Percentiles rank a stretch among this genome's conserved stretches.
Evolutionary conservation across 345 rosid genomes (phyloP).

Genomic region (Eucalyptus regnans): DNA sequence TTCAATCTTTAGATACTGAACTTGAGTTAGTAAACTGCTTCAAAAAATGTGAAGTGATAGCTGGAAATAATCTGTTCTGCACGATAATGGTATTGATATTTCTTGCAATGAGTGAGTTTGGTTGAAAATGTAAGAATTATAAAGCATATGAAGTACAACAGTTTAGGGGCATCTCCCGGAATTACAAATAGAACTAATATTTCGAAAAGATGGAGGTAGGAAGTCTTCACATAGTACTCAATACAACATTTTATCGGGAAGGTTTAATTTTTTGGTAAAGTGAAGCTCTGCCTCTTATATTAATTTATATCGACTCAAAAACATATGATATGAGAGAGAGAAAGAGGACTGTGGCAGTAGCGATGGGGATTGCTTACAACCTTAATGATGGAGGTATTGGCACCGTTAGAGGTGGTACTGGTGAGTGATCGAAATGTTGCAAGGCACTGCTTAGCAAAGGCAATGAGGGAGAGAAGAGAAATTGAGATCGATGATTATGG

Average conservation of each 20-base stretch:
- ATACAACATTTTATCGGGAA: rapidly evolving
- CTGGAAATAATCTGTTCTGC: neutral
- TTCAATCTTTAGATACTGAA: neutral
- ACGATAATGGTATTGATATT: neutral
- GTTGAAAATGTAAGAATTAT: too few relatives aligned
- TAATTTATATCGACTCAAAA: too few relatives aligned
- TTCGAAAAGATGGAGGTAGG: too few relatives aligned
- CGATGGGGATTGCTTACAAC: neutral
- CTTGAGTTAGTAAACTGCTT: neutral
- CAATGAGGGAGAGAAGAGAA: neutral
- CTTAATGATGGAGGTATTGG: neutral
- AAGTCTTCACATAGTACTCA: too few relatives aligned
- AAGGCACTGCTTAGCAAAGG: neutral
- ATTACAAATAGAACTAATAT: too few relatives aligned
- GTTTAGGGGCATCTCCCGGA: too few relatives aligned
- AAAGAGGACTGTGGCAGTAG: rapidly evolving
- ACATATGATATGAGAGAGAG: neutral
- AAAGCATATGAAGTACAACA: too few relatives aligned
- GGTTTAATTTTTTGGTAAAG: too few relatives aligned
- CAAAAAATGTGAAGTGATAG: neutral
- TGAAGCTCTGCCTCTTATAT: too few relatives aligned
- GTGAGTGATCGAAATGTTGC: rapidly evolving
- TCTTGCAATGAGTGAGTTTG: neutral
- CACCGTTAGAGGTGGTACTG: rapidly evolving
- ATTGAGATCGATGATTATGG: neutral